A percentile compares a stretch with the other conserved stretches of the same genome.
These are phyloP conservation scores for Xerocomus nothofagi DNA, from an alignment of 1,284 basidiomycete genomes.

Conservation along the genomic window DNA sequence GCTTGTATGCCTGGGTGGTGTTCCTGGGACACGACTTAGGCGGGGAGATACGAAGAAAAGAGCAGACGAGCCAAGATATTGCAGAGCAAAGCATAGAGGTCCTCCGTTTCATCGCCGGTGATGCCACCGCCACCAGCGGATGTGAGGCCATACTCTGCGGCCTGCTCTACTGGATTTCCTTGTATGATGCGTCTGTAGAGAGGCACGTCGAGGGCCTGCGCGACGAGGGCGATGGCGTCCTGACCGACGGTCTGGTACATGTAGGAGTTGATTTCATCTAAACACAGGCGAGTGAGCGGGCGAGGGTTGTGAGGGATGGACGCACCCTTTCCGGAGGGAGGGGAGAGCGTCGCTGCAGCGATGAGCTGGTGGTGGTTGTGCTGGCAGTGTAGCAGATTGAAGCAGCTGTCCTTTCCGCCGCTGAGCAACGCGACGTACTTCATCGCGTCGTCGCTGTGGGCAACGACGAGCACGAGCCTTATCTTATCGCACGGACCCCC, in stretches of 20 bases:
- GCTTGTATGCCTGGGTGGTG: slow-evolving; percentile 84
- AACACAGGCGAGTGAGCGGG: slow-evolving; percentile 18
- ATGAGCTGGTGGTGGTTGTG: slow-evolving; percentile 87
- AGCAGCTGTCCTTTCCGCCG: slow-evolving; percentile 98
- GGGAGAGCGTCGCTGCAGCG: slow-evolving; percentile 87
- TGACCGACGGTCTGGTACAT: slow-evolving; percentile 99
- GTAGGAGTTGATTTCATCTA: slow-evolving; percentile 99
- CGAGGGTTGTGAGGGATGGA: slow-evolving; percentile 11
- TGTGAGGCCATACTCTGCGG: slow-evolving; percentile 81
- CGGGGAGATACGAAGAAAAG: not conserved
- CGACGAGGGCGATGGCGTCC: slow-evolving; percentile 87
- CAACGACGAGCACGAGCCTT: not conserved
- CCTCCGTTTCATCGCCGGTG: slow-evolving; percentile 93
- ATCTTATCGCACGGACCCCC: slow-evolving; percentile 28
- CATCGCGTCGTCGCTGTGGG: slow-evolving; percentile 47
- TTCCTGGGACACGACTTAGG: slow-evolving; percentile 42
- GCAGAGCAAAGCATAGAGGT: slow-evolving; percentile 78
- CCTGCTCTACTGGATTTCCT: slow-evolving; percentile 81
- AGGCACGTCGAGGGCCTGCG: slow-evolving; percentile 83
- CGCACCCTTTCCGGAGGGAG: slow-evolving; percentile 81
- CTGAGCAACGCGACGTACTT: slow-evolving; percentile 95
- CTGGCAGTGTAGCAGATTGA: slow-evolving; percentile 89
- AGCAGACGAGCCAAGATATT: slow-evolving; percentile 68
- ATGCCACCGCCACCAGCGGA: slow-evolving; percentile 51
- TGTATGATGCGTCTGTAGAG: slow-evolving; percentile 81